Percentiles rank a stretch among this genome's conserved stretches.
Evolutionary conservation across 441 rosid genomes (phyloP).

Genomic region (Gossypium schwendimanii): DNA sequence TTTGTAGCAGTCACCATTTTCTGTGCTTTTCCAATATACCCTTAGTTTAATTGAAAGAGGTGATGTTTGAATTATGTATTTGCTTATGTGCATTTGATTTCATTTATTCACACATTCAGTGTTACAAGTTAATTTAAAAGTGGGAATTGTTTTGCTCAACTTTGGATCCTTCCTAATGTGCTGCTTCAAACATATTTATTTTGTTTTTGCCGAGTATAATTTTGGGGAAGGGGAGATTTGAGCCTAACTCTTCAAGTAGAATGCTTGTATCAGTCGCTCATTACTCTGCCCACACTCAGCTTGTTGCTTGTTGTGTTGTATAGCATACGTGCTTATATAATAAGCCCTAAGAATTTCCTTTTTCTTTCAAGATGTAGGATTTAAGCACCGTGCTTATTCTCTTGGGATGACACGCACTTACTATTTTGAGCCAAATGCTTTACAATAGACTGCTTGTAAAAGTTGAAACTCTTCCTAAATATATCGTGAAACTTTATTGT

Average conservation of each 20-base stretch:
- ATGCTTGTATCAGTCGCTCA: background rate
- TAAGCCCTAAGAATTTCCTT: background rate
- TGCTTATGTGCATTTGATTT: background rate
- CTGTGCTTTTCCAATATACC: background rate
- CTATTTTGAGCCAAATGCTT: background rate
- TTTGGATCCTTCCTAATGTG: background rate
- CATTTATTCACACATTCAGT: background rate
- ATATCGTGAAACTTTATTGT: background rate
- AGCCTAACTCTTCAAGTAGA: background rate
- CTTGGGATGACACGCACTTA: background rate
- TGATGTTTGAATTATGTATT: background rate
- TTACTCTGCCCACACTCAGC: background rate
- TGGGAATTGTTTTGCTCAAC: background rate
- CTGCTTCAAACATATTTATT: background rate
- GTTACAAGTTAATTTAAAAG: background rate
- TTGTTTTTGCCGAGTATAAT: background rate
- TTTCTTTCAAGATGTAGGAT: background rate
- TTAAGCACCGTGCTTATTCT: background rate
- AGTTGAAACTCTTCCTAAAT: background rate
- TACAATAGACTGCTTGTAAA: background rate
- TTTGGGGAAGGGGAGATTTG: background rate
- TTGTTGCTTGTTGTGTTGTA: background rate
- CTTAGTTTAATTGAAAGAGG: background rate
- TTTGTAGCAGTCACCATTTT: background rate
- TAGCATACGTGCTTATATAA: background rate